Base-by-base conservation (phyloP, 306 rosid species). In the Leucaena leucocephala region DNA sequence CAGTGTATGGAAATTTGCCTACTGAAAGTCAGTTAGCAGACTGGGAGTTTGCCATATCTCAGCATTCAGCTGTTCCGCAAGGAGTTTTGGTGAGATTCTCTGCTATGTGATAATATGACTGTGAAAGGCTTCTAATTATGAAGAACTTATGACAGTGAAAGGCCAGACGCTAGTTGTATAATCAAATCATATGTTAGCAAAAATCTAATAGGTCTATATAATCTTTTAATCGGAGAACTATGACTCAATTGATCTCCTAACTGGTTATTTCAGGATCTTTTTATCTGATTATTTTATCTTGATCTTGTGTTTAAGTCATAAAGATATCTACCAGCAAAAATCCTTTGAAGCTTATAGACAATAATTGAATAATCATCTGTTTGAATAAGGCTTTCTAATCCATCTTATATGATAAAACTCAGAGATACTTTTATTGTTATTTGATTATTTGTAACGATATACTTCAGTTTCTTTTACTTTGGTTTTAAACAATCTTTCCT, bases 1-100 rank as follows among this genome's bases (percentile, higher is more conserved):
- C 78, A 93, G 97, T 93, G 90, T 93, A 91, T 81, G 98, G 98
- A 78, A 93, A 89, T 86, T 86, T 93, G 90, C 98, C 98, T 77
- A 87, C 98, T 70, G 81, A 90, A 73, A 86, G 75, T 64, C 97
- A 93, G 75, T 84, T 88, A 71, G 89, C 85, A 8, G 93, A 93
- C 64, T 93, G 98, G 98, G 88, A 85, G 62, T 93, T 93, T 15
- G 88, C 93, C 63, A 64, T 93, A 78, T 82, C 98, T 81, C 98
- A 91, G 89, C 98, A 91, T 93, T 93, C 97, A 49, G 97, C 95
- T 35, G 88, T 91, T 57, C 98, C 98, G 0, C 95, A 93, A 83
- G 97, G 98, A 78, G 86, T 91, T 79, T 76, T 93, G 95, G 98
- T 93, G 87, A 50, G 91, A 63, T 43, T 80, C 58, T 43, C 67